Evolutionary conservation across 305 asterid species (phyloP), one percentile per base, ranked within the genome.

Genomic region (Solanum chacoense): DNA sequence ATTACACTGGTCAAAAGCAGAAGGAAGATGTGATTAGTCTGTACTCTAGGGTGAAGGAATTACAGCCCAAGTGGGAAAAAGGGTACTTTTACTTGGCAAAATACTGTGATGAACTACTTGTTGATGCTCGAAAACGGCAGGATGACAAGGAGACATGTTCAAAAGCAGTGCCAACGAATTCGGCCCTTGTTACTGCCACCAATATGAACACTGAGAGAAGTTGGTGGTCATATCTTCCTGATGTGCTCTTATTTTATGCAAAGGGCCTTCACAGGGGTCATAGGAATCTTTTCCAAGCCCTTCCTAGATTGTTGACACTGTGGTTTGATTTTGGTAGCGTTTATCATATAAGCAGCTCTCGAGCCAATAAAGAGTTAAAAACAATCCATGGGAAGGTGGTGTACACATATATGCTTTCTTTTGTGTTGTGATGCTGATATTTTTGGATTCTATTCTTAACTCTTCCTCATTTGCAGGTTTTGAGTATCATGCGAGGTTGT

Each of bases 41-140:
- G 88, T 97, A 95, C 91, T 93, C 98, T 87, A 93, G 99, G 92
- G 99, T 97, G 89, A 97, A 92, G 92, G 96, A 94, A 91, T 90
- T 97, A 91, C 99, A 95, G 92, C 98, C 99, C 88, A 95, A 93
- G 91, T 97, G 99, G 99, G 99, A 97, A 91, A 95, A 95, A 89
- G 99, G 99, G 45, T 96, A 94, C 92, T 97, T 97, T 90, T 95
- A 95, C 91, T 92, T 95, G 98, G 99, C 99, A 88, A 97, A 96
- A 91, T 97, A 97, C 93, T 95, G 95, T 89, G 99, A 97, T 88
- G 99, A 97, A 94, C 93, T 97, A 90, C 97, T 95, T 88, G 98
- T 94, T 92, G 99, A 97, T 92, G 99, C 98, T 89, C 94, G 98
- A 89, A 96, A 96, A 92, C 95, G 99, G 32, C 99, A 97, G 92